phyloP scores from a whole-genome alignment of 352 stramenopile genomes.

The Aphanomyces euteiches region DNA sequence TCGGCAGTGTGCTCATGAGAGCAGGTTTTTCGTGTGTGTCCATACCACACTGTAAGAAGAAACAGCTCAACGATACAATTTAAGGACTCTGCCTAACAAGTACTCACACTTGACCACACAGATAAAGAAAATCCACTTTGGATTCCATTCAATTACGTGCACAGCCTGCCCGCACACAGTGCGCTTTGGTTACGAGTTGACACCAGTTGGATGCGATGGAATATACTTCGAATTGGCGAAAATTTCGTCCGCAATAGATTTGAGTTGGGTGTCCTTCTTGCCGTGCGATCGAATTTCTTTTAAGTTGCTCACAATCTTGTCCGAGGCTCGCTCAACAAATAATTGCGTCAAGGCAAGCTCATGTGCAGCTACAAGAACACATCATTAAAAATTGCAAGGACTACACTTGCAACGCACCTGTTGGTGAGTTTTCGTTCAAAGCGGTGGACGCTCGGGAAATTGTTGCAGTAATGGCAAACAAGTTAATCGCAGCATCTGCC shows the following conservation, averaged over 20 bases:
- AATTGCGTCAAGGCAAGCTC: slow-evolving; percentile 75
- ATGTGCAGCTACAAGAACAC: slow-evolving; percentile 42
- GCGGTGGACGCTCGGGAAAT: slow-evolving; percentile 76
- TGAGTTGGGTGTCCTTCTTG: slow-evolving; percentile 67
- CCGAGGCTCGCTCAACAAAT: slow-evolving; percentile 69
- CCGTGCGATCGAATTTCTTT: slow-evolving; percentile 50
- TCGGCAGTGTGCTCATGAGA: no score
- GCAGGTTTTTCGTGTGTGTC: no score
- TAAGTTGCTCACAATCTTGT: slow-evolving; percentile 65
- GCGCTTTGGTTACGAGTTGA: slow-evolving; percentile 42
- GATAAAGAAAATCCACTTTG: no score
- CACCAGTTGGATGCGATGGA: slow-evolving; percentile 65
- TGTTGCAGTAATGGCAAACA: slow-evolving; percentile 85
- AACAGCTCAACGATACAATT: no score
- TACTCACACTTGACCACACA: no score
- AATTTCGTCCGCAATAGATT: slow-evolving; percentile 73
- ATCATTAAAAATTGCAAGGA: neutral
- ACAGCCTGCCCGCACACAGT: neutral
- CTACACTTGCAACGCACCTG: slow-evolving; percentile 20
- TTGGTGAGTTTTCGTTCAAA: slow-evolving; percentile 47
- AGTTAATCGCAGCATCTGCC: slow-evolving; percentile 74
- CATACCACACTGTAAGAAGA: no score
- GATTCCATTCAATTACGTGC: no score
- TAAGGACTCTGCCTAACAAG: no score
- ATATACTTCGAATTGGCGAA: slow-evolving; percentile 74